Evolutionary conservation across 2,329 filamentous ascomycete species (phyloP), one percentile per base, ranked within the genome.

Genomic region (Macrophomina pseudophaseolina): DNA sequence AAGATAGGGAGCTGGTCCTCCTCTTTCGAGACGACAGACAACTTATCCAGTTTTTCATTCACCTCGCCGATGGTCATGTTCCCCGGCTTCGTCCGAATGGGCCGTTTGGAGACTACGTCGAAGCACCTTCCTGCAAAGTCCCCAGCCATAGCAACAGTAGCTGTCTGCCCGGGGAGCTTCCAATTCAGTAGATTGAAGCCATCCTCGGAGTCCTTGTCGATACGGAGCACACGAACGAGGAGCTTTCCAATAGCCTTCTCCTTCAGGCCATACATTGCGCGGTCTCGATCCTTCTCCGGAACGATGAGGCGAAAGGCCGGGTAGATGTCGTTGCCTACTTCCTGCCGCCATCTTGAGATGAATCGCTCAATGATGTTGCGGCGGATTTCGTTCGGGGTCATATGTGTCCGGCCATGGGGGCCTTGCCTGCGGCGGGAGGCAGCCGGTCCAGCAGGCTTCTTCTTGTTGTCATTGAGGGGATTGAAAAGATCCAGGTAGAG

Each of bases 101-200:
- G 90, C 32, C 95, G 85, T 77, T 97, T 97, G 2, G 89, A 90
- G 48, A 99, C 82, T 30, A 97, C 90, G 74, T 97, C 92, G 72
- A 88, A 93, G 75, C 94, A 98, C 69, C 94, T 85, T 0, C 91
- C 92, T 0, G 94, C 91, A 81, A 99, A 99, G 75, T 99, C 94
- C 5, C 95, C 95, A 2, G 94, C 92, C 78, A 90, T 87, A 0
- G 87, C 83, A 66, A 84, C 86, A 0, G 86, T 84, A 1, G 82
- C 80, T 2, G 84, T 87, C 68, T 91, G 86, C 0, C 92, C 91
- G 0, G 94, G 94, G 0, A 96, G 81, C 78, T 97, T 98, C 95
- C 95, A 99, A 70, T 97, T 92, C 65, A 96, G 79, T 30, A 99
- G 83, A 70, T 87, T 93, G 74, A 90, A 90, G 0, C 90, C 94